Percentiles rank a stretch among this genome's conserved stretches.
Evolutionary conservation across 495 filamentous ascomycete species (phyloP).

Genomic region (Aspergillus mulundensis): DNA sequence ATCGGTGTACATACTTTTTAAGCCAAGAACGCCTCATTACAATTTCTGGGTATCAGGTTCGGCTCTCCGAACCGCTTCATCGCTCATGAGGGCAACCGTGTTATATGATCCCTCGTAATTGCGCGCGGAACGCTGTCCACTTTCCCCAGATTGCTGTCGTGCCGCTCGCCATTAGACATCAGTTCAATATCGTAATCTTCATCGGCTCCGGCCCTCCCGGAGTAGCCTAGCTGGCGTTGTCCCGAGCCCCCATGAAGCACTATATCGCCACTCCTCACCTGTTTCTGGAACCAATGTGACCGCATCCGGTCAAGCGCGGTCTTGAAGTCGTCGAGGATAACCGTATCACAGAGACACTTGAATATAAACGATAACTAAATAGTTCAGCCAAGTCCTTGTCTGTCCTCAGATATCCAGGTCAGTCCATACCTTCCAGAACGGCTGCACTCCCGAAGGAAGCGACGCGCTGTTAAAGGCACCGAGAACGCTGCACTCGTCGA

Average conservation of each 20-base stretch:
- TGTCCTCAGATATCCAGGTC: no score
- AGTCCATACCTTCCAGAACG: conserved; percentile 38
- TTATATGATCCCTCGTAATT: conserved; percentile 10
- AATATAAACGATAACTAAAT: conserved; percentile 49
- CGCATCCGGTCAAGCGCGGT: conserved; percentile 46
- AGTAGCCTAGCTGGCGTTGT: not conserved
- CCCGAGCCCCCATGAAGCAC: conserved; percentile 4
- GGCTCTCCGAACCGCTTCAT: not conserved
- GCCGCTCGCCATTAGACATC: not conserved
- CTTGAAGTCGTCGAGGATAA: conserved; percentile 62
- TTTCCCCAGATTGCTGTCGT: not conserved
- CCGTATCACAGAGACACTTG: conserved; percentile 56
- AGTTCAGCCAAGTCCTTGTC: not conserved
- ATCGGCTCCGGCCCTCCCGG: not conserved
- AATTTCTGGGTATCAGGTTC: not conserved
- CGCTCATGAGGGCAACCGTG: not conserved
- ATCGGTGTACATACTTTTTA: not conserved
- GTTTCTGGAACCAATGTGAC: conserved; percentile 25
- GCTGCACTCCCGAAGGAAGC: conserved; percentile 34
- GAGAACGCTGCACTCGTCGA: conserved; percentile 41
- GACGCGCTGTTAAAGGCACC: conserved; percentile 22
- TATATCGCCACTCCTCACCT: conserved; percentile 11
- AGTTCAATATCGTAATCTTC: conserved; percentile 1
- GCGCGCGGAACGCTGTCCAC: conserved; percentile 7
- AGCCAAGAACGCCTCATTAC: not conserved